Conservation (phyloP, 176 grass and related monocot species). For the Aegilops tauschii region DNA sequence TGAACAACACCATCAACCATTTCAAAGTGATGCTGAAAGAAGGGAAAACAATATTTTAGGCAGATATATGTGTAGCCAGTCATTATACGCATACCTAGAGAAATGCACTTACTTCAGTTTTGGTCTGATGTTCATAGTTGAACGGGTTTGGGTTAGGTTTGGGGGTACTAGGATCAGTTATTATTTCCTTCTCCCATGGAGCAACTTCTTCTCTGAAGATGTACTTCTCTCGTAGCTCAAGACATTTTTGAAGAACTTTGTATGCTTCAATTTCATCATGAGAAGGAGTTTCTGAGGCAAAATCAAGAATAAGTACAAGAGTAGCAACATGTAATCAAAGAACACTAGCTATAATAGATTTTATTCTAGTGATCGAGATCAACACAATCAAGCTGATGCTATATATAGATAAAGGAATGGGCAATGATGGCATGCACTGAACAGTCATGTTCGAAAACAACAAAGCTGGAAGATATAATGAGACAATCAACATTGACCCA, state of each 20-base stretch:
- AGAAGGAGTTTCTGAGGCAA: constrained; percentile 60
- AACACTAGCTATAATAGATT: not conserved
- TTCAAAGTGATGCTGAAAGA: constrained; percentile 72
- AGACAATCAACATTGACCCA: not conserved
- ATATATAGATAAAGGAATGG: not conserved
- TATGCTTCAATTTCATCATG: constrained; percentile 86
- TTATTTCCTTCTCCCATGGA: constrained; percentile 94
- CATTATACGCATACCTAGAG: constrained; percentile 3
- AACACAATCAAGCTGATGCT: not conserved
- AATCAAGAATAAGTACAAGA: not conserved
- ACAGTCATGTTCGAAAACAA: not conserved
- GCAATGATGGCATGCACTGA: not conserved
- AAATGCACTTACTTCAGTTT: constrained; percentile 62
- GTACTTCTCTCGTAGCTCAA: constrained; percentile 81
- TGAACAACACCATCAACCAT: constrained; percentile 98
- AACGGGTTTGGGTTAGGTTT: constrained; percentile 92
- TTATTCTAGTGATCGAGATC: not conserved
- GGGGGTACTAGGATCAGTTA: constrained; percentile 94
- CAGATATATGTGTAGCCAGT: not conserved
- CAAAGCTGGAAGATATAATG: not conserved
- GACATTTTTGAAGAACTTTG: constrained; percentile 88
- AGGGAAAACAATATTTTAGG: constrained; percentile 8
- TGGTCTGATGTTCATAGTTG: constrained; percentile 56
- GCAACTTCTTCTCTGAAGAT: constrained; percentile 90
- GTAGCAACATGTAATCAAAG: not conserved